These are phyloP conservation scores for Podosphaera aphanis DNA, from an alignment of 2,329 filamentous ascomycete species.

Conservation along the genomic window DNA sequence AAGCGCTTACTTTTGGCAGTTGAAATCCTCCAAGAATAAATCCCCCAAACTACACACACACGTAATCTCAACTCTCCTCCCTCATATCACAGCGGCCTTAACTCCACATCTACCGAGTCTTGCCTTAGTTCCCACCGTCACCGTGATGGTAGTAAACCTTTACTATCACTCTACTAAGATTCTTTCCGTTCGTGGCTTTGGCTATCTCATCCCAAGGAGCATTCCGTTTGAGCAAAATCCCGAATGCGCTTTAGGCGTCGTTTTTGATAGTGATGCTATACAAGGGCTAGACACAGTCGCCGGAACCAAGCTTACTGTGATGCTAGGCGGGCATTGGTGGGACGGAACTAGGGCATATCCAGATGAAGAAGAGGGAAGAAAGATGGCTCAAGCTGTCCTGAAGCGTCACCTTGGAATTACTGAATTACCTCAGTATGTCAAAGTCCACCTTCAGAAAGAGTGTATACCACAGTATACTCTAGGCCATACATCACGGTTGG, in stretches of 20 bases:
- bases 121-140: conserved; percentile 37
- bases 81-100: conserved; percentile 37
- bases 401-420: conserved; percentile 50
- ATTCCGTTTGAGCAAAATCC: conserved; percentile 50
- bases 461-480: conserved; percentile 84
- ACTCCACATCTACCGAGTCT: conserved; percentile 23
- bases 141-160: conserved; percentile 79
- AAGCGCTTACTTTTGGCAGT: conserved; percentile 12
- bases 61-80: conserved; percentile 1
- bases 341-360: conserved; percentile 38
- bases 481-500: conserved; percentile 30
- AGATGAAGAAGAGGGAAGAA: conserved; percentile 37
- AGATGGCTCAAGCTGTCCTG: conserved; percentile 47
- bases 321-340: conserved; percentile 90
- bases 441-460: conserved; percentile 36
- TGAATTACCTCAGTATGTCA: conserved; percentile 33
- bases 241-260: conserved; percentile 66
- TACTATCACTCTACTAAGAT: conserved; percentile 49
- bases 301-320: conserved; percentile 77
- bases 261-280: conserved; percentile 47
- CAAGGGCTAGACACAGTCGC: conserved; percentile 27
- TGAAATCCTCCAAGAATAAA: conserved; percentile 10
- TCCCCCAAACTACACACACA: conserved; percentile 19
- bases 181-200: conserved; percentile 48
- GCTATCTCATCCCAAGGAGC: conserved; percentile 69